Evolutionary conservation across 139 green algal genomes (phyloP), one percentile per base, ranked within the genome.

Genomic region (Tetraselmis striata): DNA sequence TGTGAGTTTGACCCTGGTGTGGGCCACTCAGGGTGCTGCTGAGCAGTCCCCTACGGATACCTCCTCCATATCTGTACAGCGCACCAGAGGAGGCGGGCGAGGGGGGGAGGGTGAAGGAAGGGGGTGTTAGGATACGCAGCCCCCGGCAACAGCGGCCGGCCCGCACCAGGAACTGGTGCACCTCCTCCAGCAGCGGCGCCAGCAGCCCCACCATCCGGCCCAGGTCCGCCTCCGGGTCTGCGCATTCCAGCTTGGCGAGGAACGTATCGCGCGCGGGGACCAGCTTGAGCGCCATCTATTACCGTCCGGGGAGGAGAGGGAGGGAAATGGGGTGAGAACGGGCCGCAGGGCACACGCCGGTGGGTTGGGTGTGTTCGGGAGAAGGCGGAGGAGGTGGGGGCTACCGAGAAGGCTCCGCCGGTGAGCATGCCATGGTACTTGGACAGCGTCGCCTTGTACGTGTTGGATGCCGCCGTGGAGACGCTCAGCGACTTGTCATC

Each of bases 341-440:
- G n/a, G n/a, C n/a, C n/a, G n/a, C n/a, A n/a, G n/a, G n/a, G n/a
- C n/a, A n/a, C n/a, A n/a, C n/a, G n/a, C n/a, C n/a, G 45, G 45
- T 5, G 45, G 45, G 45, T 67, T 67, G 11, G 5, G 11, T 67
- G 45, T 18, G 45, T 67, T n/a, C n/a, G 45, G 5, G 45, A 67
- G 45, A 67, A 18, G 45, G 45, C 11, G 5, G 45, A 67, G 45
- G 18, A 67, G 45, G 45, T 67, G 45, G 45, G 45, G 45, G 45
- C 45, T 67, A 95, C 85, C 23, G 82, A 90, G 82, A 95, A 95
- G 0, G 92, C 93, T 27, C 81, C 87, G 1, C 90, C 92, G 0
- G 88, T 92, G 1, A 95, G 87, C 86, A 93, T 95, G 76, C 93
- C 93, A 82, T 96, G 93, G 84, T 85, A 96, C 29, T 86, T 80